phyloP scores from a whole-genome alignment of 345 rosid genomes.

The Crucihimalaya himalaica region DNA sequence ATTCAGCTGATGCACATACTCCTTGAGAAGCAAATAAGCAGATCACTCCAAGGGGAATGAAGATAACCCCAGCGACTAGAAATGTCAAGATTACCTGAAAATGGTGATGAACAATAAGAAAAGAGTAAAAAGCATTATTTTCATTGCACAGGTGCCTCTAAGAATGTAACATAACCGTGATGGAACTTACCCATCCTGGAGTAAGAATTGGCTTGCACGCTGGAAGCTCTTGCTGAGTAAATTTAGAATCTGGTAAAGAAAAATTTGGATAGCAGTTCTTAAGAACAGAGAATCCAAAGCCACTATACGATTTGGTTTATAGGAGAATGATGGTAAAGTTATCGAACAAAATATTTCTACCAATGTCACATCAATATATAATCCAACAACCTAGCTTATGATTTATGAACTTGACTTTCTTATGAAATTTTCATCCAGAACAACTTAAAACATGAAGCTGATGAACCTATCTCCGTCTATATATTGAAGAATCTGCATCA shows the following conservation, averaged over 20 bases:
- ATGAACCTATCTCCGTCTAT: not conserved
- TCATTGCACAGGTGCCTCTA: not conserved
- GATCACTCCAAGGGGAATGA: conserved; percentile 88
- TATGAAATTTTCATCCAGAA: not conserved
- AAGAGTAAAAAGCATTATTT: not conserved
- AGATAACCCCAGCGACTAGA: conserved; percentile 77
- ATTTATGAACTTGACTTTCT: no score
- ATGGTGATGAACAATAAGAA: not conserved
- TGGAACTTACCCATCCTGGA: conserved; percentile 76
- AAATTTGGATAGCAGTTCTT: not conserved
- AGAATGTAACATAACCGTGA: conserved; percentile 7
- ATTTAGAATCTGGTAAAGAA: conserved; percentile 71
- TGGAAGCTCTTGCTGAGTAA: conserved; percentile 97
- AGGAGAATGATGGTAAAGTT: not conserved
- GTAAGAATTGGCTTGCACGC: conserved; percentile 99
- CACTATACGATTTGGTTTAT: not conserved
- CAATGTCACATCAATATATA: not conserved
- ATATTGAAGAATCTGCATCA: conserved; percentile 10
- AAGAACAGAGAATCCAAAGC: conserved; percentile 14
- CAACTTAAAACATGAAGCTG: not conserved
- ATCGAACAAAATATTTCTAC: conserved; percentile 3
- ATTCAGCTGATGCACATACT: conserved; percentile 46
- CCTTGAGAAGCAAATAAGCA: conserved; percentile 75
- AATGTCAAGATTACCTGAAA: conserved; percentile 81
- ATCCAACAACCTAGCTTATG: not conserved